Base-by-base conservation (phyloP, 345 rosid genomes). In the Triadica sebifera region DNA sequence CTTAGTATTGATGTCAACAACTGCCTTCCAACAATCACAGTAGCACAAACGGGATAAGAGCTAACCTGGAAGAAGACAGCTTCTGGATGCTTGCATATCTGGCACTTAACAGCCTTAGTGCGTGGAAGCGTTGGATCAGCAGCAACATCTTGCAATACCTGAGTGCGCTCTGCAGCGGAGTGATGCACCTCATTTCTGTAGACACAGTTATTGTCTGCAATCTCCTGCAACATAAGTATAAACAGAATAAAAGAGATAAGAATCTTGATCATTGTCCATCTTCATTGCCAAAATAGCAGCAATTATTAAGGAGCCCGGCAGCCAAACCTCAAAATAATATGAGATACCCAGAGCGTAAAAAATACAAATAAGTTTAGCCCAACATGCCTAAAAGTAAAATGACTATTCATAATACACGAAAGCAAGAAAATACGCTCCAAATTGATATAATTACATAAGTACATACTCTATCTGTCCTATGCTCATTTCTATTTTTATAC, bases 41-140 rank as follows among this genome's bases (percentile, higher is more conserved):
- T 9, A 20, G n/a, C 16, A 20, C 25, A 45, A 7, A 51, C 19
- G 19, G 47, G 25, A 41, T 45, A 55, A 55, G 39, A 37, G 24
- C 43, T 2, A 1, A 88, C 96, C 93, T 89, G 92, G 87, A 89
- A 89, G 83, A 88, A 88, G 78, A 91, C 92, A 1, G 92, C 93
- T 80, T 88, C 93, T 10, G 80, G 79, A 73, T 89, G 91, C 29
- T 74, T 66, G 70, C 93, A 89, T 57, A 67, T 65, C 2, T 78
- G 51, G 49, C 93, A 91, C 29, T 70, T 74, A 57, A 88, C 96
- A 56, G 77, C 70, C 81, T 89, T 91, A 70, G 93, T 91, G 6
- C 93, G 88, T 37, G 96, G 93, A 74, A 91, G 93, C 59, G 96
- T 89, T 16, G 93, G 96, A 81, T 91, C 96, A 5, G 92, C 86